phyloP scores from a whole-genome alignment of 140 eudicot genomes.

The Flaveria floridana region DNA sequence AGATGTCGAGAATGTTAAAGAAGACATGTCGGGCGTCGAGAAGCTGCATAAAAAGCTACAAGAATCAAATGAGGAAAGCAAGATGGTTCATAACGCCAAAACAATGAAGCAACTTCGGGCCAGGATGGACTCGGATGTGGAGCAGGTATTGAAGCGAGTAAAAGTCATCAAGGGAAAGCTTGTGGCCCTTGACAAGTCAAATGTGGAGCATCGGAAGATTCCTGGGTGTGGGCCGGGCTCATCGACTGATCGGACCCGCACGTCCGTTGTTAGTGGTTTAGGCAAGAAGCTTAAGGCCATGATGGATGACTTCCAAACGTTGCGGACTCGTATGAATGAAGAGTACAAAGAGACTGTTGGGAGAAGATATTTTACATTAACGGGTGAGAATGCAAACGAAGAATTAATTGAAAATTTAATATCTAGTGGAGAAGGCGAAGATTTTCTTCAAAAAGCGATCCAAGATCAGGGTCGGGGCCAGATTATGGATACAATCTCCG shows the following conservation, averaged over 20 bases:
- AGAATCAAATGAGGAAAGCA: conserved; percentile 64
- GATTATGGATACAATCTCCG: conserved; percentile 80
- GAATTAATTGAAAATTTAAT: conserved; percentile 69
- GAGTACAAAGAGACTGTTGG: conserved; percentile 73
- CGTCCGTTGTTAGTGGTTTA: conserved; percentile 65
- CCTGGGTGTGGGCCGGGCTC: conserved; percentile 79
- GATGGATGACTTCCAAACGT: conserved; percentile 76
- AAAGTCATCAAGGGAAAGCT: conserved; percentile 62
- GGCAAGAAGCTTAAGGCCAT: conserved; percentile 73
- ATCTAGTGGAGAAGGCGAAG: conserved; percentile 79
- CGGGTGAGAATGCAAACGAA: conserved; percentile 76
- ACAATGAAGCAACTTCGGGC: conserved; percentile 65
- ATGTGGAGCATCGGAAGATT: conserved; percentile 50
- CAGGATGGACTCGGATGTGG: conserved; percentile 63
- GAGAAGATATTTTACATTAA: conserved; percentile 64
- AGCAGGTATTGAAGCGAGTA: conserved; percentile 56
- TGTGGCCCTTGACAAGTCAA: conserved; percentile 63
- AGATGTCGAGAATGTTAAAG: conserved; percentile 68
- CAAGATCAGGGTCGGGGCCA: conserved; percentile 87
- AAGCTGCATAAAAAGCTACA: conserved; percentile 56
- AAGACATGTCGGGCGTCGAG: conserved; percentile 57
- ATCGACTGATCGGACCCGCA: conserved; percentile 60
- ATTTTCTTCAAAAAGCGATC: conserved; percentile 83
- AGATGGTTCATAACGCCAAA: conserved; percentile 60
- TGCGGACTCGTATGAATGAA: conserved; percentile 53